phyloP scores from a whole-genome alignment of 1,284 basidiomycete genomes.

The Amylostereum areolatum region DNA sequence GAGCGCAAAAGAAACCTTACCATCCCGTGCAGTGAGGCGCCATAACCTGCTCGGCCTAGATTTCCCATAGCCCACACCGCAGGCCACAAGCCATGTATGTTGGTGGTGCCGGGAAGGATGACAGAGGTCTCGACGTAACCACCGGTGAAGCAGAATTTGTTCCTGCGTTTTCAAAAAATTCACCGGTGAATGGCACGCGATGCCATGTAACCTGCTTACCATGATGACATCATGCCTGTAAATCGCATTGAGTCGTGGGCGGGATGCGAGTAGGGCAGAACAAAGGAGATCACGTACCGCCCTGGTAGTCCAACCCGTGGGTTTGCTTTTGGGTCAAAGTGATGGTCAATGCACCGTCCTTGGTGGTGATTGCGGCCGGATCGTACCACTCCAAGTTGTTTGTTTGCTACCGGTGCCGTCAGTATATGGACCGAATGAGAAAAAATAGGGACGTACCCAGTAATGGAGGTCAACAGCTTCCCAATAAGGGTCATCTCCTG shows the following conservation, averaged over 20 bases:
- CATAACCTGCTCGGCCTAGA: conserved; percentile 53
- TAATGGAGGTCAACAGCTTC: conserved; percentile 68
- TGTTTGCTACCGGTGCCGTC: conserved; percentile 22
- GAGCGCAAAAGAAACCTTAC: background rate
- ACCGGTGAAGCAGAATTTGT: conserved; percentile 94
- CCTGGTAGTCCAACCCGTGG: conserved; percentile 73
- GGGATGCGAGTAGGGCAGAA: too few relatives aligned
- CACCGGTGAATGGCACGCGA: too few relatives aligned
- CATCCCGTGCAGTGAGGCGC: conserved; percentile 51
- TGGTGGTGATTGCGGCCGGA: conserved; percentile 77
- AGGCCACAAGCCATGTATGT: conserved; percentile 47
- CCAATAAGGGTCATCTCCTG: conserved; percentile 59
- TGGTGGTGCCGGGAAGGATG: conserved; percentile 78
- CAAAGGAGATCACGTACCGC: conserved; percentile 29
- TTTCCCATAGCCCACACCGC: conserved; percentile 47
- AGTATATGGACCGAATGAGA: background rate
- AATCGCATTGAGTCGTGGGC: too few relatives aligned
- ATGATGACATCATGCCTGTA: conserved; percentile 49
- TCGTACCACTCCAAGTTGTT: conserved; percentile 55
- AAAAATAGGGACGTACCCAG: conserved; percentile 24
- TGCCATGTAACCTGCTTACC: too few relatives aligned
- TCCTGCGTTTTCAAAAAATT: conserved; percentile 35
- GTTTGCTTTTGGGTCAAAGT: conserved; percentile 61
- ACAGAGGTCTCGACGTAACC: conserved; percentile 69
- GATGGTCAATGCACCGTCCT: conserved; percentile 74